Base-by-base conservation (phyloP, 768 basidiomycete genomes). In the Infundibulicybe gibba region DNA sequence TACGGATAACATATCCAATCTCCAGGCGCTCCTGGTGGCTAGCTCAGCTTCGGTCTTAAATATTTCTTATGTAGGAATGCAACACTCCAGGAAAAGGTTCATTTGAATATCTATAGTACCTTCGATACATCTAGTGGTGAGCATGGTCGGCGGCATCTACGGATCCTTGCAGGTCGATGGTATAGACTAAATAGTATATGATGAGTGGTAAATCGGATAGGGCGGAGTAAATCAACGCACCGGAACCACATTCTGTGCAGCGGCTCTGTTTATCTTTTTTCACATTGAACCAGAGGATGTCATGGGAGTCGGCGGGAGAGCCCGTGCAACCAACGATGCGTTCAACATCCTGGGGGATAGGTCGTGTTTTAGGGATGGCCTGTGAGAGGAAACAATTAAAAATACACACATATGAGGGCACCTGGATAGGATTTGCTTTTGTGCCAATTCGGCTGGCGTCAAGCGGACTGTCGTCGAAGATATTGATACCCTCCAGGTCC, bases 281-380 rank as follows among this genome's bases (percentile, higher is more conserved):
- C 56, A 89, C 53, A 50, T 62, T 77, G 64, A 93, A 82, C 94
- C 94, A 97, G 57, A 83, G 74, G 45, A 94, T 76, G 58, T 97
- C 92, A 70, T 97, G 95, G 31, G 93, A 94, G 68, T 98, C 95
- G 39, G 88, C 90, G 9, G 95, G 95, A 60, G 78, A 83, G 44
- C 95, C 95, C 35, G 95, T 94, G 77, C 94, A 98, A 40, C 95
- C 95, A 62, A 98, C 73, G 47, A 90, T 79, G 50, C 95, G 91
- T 52, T 85, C 80, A 32, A 78, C 70, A 53, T 87, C 87, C 93
- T 94, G 48, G 34, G 50, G 32, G 49, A 41, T 33, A 48, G 40
- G 15, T 3, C 17, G 10, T 6, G n/a, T 16, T 47, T 43, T 44
- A 34, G n/a, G 8, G 25, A 3, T 25, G 25, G 25, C 25, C 25